Evolutionary conservation across 2,329 filamentous ascomycete species (phyloP), one percentile per base, ranked within the genome.

Genomic region (Geoglossum cookeanum): DNA sequence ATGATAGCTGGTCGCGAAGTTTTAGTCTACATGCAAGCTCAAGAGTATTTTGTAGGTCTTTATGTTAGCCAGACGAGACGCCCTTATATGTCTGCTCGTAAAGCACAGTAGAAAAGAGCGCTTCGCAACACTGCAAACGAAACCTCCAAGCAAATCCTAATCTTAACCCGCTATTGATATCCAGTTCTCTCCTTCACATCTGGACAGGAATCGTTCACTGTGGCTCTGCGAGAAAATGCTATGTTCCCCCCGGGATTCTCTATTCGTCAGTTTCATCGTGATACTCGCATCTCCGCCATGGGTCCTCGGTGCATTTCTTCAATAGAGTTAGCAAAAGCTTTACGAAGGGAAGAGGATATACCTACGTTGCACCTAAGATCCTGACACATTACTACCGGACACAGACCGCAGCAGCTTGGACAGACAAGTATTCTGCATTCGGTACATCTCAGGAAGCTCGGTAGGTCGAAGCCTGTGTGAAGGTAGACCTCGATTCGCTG

Each of bases 291-390:
- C 27, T 27, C 29, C 55, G 61, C 67, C 67, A 69, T 22, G 65
- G 64, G 55, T 67, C 58, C 13, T 62, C 58, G 58, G 69, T 69
- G 63, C 68, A 70, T 15, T 65, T 64, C 62, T 67, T 22, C 27
- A 60, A 57, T 59, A 27, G 42, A n/a, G 35, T 35, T 42, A 56
- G 39, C 27, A 37, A 35, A n/a, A 49, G n/a, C 33, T 27, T 9
- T 13, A 33, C 17, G n/a, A 27, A 55, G 15, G 27, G 33, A 27
- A n/a, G 4, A 15, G 22, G 51, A 33, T 29, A 52, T 33, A 27
- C 47, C 53, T 63, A 67, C 65, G 59, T 63, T 65, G 60, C 68
- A 70, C 55, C 67, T 64, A 27, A 68, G 62, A 59, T 69, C 66
- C 22, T 59, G 59, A 58, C 69, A 71, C 30, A 64, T 59, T 30